Evolutionary conservation across 2,329 filamentous ascomycete genomes (phyloP).

Genomic region (Cercospora sp.): DNA sequence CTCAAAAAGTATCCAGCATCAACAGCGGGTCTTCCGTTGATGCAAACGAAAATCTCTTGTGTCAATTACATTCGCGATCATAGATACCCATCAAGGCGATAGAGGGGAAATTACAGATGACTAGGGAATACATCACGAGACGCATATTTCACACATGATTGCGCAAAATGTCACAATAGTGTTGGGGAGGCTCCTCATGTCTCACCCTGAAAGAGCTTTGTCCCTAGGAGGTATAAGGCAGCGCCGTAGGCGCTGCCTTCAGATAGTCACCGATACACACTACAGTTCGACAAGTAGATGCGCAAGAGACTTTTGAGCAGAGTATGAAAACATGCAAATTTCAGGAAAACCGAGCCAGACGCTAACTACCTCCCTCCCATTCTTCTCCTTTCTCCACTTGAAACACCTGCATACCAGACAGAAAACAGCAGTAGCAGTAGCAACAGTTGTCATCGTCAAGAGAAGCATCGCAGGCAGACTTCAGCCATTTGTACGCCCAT

Average conservation of each 20-base stretch:
- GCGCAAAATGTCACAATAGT: not conserved
- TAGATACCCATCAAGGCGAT: not conserved
- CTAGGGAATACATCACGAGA: not conserved
- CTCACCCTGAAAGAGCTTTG: too few species aligned
- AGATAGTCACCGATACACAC: too few species aligned
- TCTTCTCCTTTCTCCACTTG: not conserved
- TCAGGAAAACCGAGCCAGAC: not conserved
- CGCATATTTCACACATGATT: not conserved
- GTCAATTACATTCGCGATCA: not conserved
- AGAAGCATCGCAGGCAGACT: not conserved
- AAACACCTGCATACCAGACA: not conserved
- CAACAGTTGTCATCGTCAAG: not conserved
- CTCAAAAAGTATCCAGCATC: not conserved
- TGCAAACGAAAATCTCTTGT: not conserved
- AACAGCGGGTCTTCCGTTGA: too few species aligned
- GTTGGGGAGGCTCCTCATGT: too few species aligned
- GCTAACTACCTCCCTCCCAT: not conserved
- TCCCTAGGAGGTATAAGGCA: too few species aligned
- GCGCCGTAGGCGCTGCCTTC: too few species aligned
- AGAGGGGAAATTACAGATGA: not conserved
- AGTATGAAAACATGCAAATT: constrained; percentile 1
- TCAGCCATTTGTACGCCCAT: not conserved
- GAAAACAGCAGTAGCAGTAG: not conserved
- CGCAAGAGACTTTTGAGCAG: not conserved
- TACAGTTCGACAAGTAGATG: not conserved